A percentile compares a stretch with the other conserved stretches of the same genome.
Evolutionary conservation across 352 stramenopile species (phyloP).

Genomic region (Plasmopara halstedii): DNA sequence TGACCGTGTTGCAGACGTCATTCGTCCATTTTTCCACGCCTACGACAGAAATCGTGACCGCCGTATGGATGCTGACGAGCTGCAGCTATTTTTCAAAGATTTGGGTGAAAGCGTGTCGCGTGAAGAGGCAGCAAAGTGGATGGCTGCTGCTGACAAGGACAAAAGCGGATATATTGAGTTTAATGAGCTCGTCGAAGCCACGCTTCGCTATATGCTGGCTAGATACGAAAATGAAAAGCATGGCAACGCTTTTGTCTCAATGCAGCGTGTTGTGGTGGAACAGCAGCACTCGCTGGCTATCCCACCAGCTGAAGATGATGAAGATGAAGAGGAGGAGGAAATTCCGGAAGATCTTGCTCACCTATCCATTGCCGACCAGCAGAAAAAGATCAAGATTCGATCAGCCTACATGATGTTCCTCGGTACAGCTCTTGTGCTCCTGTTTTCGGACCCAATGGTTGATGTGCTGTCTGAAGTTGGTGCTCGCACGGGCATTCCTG

Average conservation of each 20-base stretch:
- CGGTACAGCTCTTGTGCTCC: constrained; percentile 90
- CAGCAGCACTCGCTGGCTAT: constrained; percentile 38
- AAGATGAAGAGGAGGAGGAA: constrained; percentile 92
- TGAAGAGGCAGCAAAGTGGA: constrained; percentile 78
- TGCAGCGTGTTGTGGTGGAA: constrained; percentile 40
- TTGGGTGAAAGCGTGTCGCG: constrained; percentile 85
- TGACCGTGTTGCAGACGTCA: constrained; percentile 84
- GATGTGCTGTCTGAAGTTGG: constrained; percentile 95
- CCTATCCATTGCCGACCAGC: constrained; percentile 92
- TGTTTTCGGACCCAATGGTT: constrained; percentile 98
- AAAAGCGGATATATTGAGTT: constrained; percentile 89
- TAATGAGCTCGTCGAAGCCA: constrained; percentile 91
- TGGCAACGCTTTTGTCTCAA: constrained; percentile 41
- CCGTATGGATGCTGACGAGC: constrained; percentile 87
- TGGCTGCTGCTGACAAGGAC: constrained; percentile 88
- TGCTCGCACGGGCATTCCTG: constrained; percentile 78
- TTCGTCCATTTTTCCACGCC: constrained; percentile 88
- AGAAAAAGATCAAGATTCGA: constrained; percentile 92
- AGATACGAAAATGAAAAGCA: constrained; percentile 63
- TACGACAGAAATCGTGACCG: constrained; percentile 91
- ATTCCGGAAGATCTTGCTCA: constrained; percentile 91
- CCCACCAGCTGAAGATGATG: constrained; percentile 54
- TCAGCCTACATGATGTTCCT: constrained; percentile 91
- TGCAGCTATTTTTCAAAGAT: constrained; percentile 91
- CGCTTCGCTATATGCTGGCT: constrained; percentile 77